phyloP scores from a whole-genome alignment of 129 eudicot species.

The Artemisia argyi region DNA sequence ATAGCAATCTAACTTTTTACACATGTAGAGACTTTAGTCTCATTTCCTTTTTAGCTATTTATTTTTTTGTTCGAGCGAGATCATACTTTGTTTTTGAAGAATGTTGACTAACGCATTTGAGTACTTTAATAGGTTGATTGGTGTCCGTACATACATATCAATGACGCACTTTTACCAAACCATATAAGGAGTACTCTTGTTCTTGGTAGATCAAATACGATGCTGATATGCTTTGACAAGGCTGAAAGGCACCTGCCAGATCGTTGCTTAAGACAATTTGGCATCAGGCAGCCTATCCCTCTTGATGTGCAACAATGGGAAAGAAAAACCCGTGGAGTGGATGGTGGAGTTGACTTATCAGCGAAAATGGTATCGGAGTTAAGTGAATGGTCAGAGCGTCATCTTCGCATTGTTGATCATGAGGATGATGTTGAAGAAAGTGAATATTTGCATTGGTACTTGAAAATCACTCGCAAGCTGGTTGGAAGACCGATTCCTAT shows the following conservation, averaged over 20 bases:
- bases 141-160: slow-evolving; percentile 72
- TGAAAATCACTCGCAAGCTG: slow-evolving; percentile 68
- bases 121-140: slow-evolving; percentile 68
- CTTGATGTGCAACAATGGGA: slow-evolving; percentile 89
- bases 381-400: slow-evolving; percentile 81
- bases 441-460: slow-evolving; percentile 84
- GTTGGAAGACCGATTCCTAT: slow-evolving; percentile 88
- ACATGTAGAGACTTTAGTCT: not conserved
- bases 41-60: not conserved
- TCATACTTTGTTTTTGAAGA: slow-evolving; percentile 2
- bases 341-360: slow-evolving; percentile 89
- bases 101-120: slow-evolving; percentile 1
- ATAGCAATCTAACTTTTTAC: not conserved
- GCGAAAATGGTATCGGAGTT: slow-evolving; percentile 82
- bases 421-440: slow-evolving; percentile 73
- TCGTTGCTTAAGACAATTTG: slow-evolving; percentile 91
- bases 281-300: slow-evolving; percentile 75
- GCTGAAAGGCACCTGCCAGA: slow-evolving; percentile 99
- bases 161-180: slow-evolving; percentile 57
- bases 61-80: not conserved
- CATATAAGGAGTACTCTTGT: slow-evolving; percentile 58
- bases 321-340: slow-evolving; percentile 97
- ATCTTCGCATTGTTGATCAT: slow-evolving; percentile 69
- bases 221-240: slow-evolving; percentile 94
- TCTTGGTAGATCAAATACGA: slow-evolving; percentile 91